These are phyloP conservation scores for Aspergillus taichungensis DNA, from an alignment of 495 filamentous ascomycete species.

Conservation along the genomic window DNA sequence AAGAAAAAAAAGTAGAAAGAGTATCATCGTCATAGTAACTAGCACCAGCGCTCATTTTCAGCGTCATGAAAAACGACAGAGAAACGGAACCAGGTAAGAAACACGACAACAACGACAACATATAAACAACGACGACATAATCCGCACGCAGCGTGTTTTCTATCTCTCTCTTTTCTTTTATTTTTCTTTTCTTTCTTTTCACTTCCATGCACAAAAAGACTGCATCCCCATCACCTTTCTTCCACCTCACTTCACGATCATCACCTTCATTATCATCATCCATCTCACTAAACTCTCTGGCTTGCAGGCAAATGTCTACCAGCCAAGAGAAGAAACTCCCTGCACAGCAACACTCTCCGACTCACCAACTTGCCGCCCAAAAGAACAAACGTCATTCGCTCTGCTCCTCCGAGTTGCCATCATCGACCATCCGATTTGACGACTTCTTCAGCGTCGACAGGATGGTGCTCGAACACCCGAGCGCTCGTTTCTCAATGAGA, in stretches of 20 bases:
- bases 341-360: neutral
- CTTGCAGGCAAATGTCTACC: neutral
- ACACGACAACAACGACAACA: neutral
- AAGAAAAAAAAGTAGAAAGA: too few relatives aligned
- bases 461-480: too few relatives aligned
- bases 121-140: neutral
- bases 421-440: slow-evolving; percentile 3
- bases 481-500: too few relatives aligned
- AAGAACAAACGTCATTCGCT: slow-evolving; percentile 4
- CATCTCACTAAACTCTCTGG: neutral
- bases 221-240: neutral
- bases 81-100: too few relatives aligned
- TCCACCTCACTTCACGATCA: neutral
- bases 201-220: slow-evolving; percentile 3
- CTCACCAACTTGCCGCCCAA: neutral
- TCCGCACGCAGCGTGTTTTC: neutral
- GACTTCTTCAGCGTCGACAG: slow-evolving; percentile 4
- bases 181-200: slow-evolving; percentile 1
- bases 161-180: slow-evolving; percentile 12
- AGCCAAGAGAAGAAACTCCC: neutral
- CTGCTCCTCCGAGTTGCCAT: slow-evolving; percentile 10
- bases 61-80: too few relatives aligned
- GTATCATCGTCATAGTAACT: too few relatives aligned
- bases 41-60: too few relatives aligned
- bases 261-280: neutral